Evolutionary conservation across 192 early-diverging fungal genomes (phyloP), one percentile per base, ranked within the genome.

Genomic region (Backusella parvicylindrica): DNA sequence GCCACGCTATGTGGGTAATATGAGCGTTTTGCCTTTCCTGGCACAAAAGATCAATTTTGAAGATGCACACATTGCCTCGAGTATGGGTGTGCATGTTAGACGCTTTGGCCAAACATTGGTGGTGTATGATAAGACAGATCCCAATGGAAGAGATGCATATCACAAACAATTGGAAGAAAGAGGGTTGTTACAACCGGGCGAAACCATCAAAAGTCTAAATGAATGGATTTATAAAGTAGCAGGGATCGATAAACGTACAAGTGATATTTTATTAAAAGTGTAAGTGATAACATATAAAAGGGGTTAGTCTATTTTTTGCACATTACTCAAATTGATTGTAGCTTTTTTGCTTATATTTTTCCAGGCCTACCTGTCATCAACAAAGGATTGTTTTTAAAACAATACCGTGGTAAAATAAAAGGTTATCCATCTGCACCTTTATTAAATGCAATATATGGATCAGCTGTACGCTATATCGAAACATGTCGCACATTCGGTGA

Each of bases 281-380:
- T 79, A 71, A 66, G 72, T 56, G 16, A 2, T 15, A n/a, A 2
- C 12, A 9, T 15, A 47, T 9, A 32, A n/a, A 4, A 21, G 6
- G 26, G 8, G 1, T 2, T 26, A 4, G 9, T 60, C 0, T 13
- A 11, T 60, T 3, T 28, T 60, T 60, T 13, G 11, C 2, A 23
- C n/a, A n/a, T n/a, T n/a, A n/a, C n/a, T n/a, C n/a, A n/a, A n/a
- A n/a, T n/a, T n/a, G n/a, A n/a, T n/a, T n/a, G n/a, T 41, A 73
- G 81, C 11, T 94, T 89, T 74, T 94, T 92, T 76, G 83, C 69
- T 4, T 87, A 86, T 63, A 81, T 92, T 1, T 91, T 92, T 69
- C 91, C 92, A n/a, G 86, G 84, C 12, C 82, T 94, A 70, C 92
- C 92, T 0, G 82, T 94, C 3, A 76, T 94, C 38, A 85, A 91